Evolutionary conservation across 352 stramenopile species (phyloP).

Genomic region (Aphanomyces stellatus): DNA sequence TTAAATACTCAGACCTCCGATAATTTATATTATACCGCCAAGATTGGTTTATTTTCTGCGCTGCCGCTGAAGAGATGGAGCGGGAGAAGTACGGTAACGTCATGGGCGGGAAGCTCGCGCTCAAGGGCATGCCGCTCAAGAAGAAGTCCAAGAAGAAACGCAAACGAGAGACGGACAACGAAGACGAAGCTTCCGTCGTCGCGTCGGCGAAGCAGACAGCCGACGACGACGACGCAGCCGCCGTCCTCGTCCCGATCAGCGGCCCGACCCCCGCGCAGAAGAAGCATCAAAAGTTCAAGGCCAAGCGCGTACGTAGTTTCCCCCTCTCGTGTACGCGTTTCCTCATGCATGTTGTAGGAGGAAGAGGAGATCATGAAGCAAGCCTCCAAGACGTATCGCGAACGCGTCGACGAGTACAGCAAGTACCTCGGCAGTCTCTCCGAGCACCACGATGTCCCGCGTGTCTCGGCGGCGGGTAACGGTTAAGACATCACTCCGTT

Average conservation of each 20-base stretch:
- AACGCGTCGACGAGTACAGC: constrained; percentile 96
- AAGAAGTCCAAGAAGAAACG: constrained; percentile 25
- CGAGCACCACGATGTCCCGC: constrained; percentile 97
- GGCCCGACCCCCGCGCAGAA: constrained; percentile 69
- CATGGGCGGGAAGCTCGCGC: constrained; percentile 76
- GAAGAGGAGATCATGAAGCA: constrained; percentile 80
- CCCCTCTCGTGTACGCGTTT: background rate
- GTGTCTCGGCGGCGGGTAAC: constrained; percentile 89
- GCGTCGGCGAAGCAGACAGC: background rate
- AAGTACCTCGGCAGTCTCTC: constrained; percentile 92
- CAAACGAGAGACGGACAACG: background rate
- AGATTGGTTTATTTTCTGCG: too few species aligned
- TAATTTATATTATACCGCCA: background rate
- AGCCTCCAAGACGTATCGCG: constrained; percentile 81
- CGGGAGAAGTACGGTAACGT: constrained; percentile 25
- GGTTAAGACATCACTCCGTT: constrained; percentile 38
- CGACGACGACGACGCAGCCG: constrained; percentile 19
- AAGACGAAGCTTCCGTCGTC: too few species aligned
- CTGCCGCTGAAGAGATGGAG: background rate
- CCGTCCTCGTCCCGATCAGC: constrained; percentile 27
- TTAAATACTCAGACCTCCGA: background rate
- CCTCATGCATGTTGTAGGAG: constrained; percentile 36
- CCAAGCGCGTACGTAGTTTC: constrained; percentile 53
- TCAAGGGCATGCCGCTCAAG: constrained; percentile 57
- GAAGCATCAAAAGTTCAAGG: constrained; percentile 64